Conservation (phyloP, 108 stramenopile genomes). For the Nannochloropsis salina region DNA sequence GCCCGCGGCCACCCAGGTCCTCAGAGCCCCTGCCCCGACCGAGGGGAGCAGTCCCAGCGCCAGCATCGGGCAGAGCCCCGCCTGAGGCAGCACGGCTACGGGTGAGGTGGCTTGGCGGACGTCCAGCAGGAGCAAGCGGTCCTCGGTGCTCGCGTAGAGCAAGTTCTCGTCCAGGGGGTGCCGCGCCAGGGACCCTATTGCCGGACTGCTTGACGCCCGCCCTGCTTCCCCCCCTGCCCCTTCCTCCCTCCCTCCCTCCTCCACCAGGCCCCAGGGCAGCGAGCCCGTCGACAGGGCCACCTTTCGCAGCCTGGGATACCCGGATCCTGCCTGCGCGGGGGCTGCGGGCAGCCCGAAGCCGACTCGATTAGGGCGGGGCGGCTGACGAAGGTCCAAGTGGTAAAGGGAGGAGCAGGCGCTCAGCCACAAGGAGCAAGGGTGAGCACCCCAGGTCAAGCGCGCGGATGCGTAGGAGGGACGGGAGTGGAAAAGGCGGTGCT, state of each 20-base stretch:
- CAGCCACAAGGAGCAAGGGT: conserved; percentile 16
- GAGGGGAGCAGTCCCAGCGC: not conserved
- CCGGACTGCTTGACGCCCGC: not conserved
- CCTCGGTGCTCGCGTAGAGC: not conserved
- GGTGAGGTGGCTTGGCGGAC: not conserved
- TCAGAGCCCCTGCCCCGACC: not conserved
- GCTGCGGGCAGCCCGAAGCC: too few relatives aligned
- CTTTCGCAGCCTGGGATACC: too few relatives aligned
- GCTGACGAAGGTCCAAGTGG: too few relatives aligned
- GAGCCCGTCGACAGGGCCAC: too few relatives aligned
- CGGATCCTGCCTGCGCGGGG: too few relatives aligned
- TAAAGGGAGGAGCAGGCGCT: too few relatives aligned
- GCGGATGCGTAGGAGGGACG: not conserved
- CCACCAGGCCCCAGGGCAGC: too few relatives aligned
- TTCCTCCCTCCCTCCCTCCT: not conserved
- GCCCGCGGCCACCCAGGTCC: not conserved
- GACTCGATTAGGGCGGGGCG: too few relatives aligned
- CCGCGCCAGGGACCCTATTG: not conserved
- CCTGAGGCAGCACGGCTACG: not conserved
- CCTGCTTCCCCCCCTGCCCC: not conserved
- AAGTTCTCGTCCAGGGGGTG: not conserved
- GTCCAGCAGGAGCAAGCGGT: not conserved
- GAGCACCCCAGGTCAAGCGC: not conserved
- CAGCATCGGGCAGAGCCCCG: not conserved
- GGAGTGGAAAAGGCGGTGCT: too few relatives aligned